A percentile compares a stretch with the other conserved stretches of the same genome.
Evolutionary conservation across 2,329 filamentous ascomycete species (phyloP).

Genomic region (Monilinia polystroma): DNA sequence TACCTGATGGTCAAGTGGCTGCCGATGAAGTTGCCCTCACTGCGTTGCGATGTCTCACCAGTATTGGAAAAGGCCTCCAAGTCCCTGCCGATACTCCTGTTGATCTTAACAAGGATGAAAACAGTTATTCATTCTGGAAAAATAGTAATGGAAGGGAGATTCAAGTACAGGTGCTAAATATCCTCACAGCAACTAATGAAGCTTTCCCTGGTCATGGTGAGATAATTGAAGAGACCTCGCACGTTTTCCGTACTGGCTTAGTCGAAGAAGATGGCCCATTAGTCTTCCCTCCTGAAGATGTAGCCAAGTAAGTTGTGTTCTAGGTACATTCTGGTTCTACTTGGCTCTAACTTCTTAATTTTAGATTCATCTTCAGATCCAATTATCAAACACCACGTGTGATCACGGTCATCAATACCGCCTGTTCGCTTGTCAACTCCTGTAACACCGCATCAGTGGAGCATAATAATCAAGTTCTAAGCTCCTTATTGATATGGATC

Average conservation of each 20-base stretch:
- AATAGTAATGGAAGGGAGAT: conserved; percentile 48
- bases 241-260: conserved; percentile 71
- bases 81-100: conserved; percentile 64
- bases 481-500: conserved; percentile 59
- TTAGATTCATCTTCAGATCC: conserved; percentile 59
- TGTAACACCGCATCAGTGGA: conserved; percentile 49
- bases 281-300: conserved; percentile 65
- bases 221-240: conserved; percentile 69
- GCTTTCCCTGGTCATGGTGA: conserved; percentile 62
- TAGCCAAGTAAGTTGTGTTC: conserved; percentile 48
- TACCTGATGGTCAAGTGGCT: neutral
- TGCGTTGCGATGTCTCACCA: conserved; percentile 66
- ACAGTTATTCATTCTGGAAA: conserved; percentile 48
- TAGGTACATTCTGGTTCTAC: neutral
- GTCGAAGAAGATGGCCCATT: conserved; percentile 76
- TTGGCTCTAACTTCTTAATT: neutral
- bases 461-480: conserved; percentile 50
- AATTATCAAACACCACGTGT: conserved; percentile 62
- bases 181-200: conserved; percentile 50
- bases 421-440: conserved; percentile 67
- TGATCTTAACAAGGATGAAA: conserved; percentile 58
- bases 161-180: conserved; percentile 52
- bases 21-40: conserved; percentile 42
- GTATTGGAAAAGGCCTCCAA: conserved; percentile 71
- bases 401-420: conserved; percentile 68